A percentile compares a stretch with the other conserved stretches of the same genome.
phyloP scores from a whole-genome alignment of 345 rosid genomes.

The Eucalyptus melliodora region DNA sequence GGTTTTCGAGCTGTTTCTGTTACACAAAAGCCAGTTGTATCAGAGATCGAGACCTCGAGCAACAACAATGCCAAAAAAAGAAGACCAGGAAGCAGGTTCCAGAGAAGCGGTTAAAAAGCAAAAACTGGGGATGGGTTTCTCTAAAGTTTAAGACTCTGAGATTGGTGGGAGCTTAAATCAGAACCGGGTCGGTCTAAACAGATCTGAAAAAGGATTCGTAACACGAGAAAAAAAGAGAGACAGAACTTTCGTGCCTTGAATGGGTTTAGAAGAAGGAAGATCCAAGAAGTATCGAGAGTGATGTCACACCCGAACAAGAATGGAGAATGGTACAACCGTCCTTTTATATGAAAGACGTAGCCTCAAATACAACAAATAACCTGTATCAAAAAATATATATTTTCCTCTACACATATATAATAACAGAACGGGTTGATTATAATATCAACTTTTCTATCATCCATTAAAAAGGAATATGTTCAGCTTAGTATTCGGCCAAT shows the following conservation, averaged over 20 bases:
- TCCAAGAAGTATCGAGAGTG: background rate
- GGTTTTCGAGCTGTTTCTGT: background rate
- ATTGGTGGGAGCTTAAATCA: background rate
- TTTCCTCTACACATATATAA: no score
- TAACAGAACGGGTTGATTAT: no score
- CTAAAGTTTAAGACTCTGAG: background rate
- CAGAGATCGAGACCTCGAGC: background rate
- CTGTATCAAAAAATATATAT: no score
- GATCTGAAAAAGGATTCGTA: background rate
- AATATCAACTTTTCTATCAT: no score
- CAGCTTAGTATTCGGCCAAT: no score
- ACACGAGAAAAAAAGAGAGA: background rate
- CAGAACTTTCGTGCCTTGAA: background rate
- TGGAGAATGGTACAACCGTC: no score
- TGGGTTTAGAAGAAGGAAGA: background rate
- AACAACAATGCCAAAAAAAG: background rate
- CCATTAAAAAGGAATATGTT: no score
- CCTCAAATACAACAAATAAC: no score
- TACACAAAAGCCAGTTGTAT: background rate
- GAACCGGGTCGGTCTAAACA: background rate
- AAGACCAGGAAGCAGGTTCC: background rate
- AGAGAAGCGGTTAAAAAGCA: background rate
- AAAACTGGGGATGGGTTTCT: background rate
- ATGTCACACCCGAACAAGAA: no score
- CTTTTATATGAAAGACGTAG: no score